Evolutionary conservation across 495 filamentous ascomycete species (phyloP), one percentile per base, ranked within the genome.

Genomic region (Bathelium albidoporum): DNA sequence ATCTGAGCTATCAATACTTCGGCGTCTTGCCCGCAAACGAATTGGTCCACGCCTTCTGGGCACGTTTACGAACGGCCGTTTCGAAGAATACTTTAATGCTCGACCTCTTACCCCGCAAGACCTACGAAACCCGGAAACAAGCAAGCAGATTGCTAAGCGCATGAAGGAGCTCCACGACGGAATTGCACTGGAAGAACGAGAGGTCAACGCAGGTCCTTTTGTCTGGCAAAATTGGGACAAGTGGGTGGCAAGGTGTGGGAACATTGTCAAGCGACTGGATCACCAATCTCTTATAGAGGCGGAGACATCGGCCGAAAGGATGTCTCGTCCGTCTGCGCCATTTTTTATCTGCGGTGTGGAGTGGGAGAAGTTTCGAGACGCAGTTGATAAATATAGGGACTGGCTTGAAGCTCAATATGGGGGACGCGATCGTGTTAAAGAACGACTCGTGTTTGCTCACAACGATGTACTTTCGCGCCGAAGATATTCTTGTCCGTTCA

Each of bases 151-250:
- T 72, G 92, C 94, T n/a, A 99, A 97, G 79, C 87, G 94, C 43
- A 95, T 99, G 89, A 81, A 91, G 64, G 94, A 99, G 74, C 80
- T 99, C 24, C 94, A 99, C 67, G 90, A 95, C 61, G 94, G 94
- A 9, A 87, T 99, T 63, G 89, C 95, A 20, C 80, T 99, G 18
- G 82, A 92, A 0, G 80, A 85, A 14, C 78, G 86, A 55, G 94
- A 99, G 73, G 82, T 83, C 45, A 80, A 88, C 32, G 83, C 80
- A 22, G 94, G 94, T 0, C 87, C 94, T 0, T 85, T 85, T 69
- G 87, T 96, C 36, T 94, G 90, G 83, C 82, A 79, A 60, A 97
- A 97, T 68, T 97, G 93, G 94, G 90, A 96, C 73, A 93, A 89
- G 70, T 99, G 94, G 94, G 82, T 91, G 18, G 80, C 86, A 58